phyloP scores from a whole-genome alignment of 768 basidiomycete genomes.

The Rhizopogon vulgaris region DNA sequence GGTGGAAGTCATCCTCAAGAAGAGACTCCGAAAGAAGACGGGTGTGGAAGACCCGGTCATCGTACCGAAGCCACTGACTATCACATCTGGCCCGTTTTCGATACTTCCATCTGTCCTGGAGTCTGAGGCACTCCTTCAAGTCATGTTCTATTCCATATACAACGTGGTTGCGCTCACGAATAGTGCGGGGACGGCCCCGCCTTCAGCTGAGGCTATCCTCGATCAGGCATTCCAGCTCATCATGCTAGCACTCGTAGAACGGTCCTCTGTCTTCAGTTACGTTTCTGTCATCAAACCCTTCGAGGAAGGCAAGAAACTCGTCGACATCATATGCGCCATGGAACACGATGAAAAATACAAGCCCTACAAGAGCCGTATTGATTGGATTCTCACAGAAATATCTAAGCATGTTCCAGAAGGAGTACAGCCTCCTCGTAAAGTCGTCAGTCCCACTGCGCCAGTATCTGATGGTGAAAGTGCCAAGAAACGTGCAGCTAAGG shows the following conservation, averaged over 20 bases:
- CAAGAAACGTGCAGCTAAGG: constrained; percentile 82
- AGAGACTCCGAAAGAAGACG: constrained; percentile 58
- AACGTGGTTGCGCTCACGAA: constrained; percentile 69
- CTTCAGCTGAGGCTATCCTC: constrained; percentile 83
- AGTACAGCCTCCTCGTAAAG: constrained; percentile 43
- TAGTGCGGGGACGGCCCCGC: constrained; percentile 50
- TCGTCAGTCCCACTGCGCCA: constrained; percentile 29
- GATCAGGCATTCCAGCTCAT: constrained; percentile 84
- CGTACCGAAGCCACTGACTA: constrained; percentile 63
- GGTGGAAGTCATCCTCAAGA: constrained; percentile 71
- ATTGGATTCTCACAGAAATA: constrained; percentile 70
- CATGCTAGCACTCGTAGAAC: constrained; percentile 80
- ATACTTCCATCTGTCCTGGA: constrained; percentile 59
- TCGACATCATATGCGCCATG: constrained; percentile 69
- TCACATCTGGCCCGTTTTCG: constrained; percentile 64
- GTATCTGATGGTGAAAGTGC: constrained; percentile 54
- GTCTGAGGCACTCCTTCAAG: constrained; percentile 65
- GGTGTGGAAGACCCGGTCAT: constrained; percentile 64
- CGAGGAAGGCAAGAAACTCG: constrained; percentile 52
- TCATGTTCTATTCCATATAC: constrained; percentile 77
- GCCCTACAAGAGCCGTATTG: constrained; percentile 60
- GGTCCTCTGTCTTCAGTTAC: constrained; percentile 53
- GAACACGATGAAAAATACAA: constrained; percentile 77
- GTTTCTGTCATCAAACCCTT: constrained; percentile 51
- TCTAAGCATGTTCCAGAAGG: constrained; percentile 49